These are phyloP conservation scores for Morella rubra DNA, from an alignment of 306 rosid species.

Conservation along the genomic window DNA sequence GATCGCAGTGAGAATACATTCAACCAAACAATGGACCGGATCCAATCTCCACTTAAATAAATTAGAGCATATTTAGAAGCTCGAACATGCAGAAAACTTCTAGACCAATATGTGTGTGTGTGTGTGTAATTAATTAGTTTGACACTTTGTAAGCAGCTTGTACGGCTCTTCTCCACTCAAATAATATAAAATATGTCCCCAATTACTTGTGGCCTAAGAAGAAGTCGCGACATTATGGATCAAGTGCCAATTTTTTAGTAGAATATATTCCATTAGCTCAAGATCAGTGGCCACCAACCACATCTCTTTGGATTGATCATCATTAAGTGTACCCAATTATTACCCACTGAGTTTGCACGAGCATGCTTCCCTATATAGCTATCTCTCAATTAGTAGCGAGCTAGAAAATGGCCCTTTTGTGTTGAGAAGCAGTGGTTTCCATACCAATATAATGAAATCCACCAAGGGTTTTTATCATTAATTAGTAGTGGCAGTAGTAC, in stretches of 20 bases:
- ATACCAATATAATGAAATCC: slow-evolving; percentile 31
- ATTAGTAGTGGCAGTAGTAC: slow-evolving; percentile 28
- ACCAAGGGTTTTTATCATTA: slow-evolving; percentile 8
- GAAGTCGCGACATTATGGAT: neutral
- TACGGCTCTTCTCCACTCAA: neutral
- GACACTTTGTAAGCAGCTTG: neutral
- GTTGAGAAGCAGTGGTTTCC: slow-evolving; percentile 22
- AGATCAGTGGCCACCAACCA: neutral
- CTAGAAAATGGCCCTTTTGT: neutral
- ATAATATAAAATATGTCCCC: neutral
- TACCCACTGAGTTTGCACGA: neutral
- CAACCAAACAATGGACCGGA: neutral
- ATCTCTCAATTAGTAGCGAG: neutral
- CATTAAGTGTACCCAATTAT: neutral
- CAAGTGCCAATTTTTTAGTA: neutral
- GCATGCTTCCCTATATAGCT: neutral
- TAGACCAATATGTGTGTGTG: neutral
- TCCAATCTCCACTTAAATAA: neutral
- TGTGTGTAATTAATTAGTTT: neutral
- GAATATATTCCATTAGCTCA: neutral
- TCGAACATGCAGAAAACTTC: neutral
- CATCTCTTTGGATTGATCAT: neutral
- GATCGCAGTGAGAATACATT: no score
- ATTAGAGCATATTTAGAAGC: neutral
- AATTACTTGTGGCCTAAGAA: neutral